phyloP scores from a whole-genome alignment of 2,329 filamentous ascomycete species.

The Monosporascus sp. region DNA sequence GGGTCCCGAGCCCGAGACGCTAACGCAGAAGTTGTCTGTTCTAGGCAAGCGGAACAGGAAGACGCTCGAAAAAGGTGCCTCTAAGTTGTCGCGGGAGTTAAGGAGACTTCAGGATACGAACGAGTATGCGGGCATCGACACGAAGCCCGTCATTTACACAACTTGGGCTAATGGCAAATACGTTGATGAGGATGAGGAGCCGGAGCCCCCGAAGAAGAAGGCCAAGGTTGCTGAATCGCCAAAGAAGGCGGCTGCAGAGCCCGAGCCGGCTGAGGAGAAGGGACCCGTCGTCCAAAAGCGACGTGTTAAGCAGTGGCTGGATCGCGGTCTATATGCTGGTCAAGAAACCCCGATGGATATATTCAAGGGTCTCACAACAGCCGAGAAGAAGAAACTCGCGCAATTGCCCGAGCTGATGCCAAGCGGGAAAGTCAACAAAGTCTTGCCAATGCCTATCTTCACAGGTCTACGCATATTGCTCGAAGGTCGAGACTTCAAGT shows the following conservation, averaged over 20 bases:
- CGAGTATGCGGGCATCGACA: conserved; percentile 56
- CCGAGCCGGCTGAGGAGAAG: conserved; percentile 30
- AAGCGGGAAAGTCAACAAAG: conserved; percentile 45
- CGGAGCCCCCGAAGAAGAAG: conserved; percentile 33
- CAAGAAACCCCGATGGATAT: conserved; percentile 55
- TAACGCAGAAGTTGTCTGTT: conserved; percentile 44
- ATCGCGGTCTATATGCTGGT: conserved; percentile 81
- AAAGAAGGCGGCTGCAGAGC: conserved; percentile 31
- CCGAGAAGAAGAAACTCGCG: conserved; percentile 47
- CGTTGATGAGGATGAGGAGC: conserved; percentile 38
- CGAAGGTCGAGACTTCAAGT: conserved; percentile 72
- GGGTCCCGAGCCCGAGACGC: conserved; percentile 37
- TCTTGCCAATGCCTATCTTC: conserved; percentile 74
- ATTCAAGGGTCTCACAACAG: conserved; percentile 40
- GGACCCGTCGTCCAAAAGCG: conserved; percentile 34
- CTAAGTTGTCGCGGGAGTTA: conserved; percentile 52
- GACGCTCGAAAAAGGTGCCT: conserved; percentile 41
- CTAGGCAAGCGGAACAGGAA: conserved; percentile 58
- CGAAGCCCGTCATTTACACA: conserved; percentile 50
- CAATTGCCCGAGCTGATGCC: conserved; percentile 42
- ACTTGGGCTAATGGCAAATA: conserved; percentile 63
- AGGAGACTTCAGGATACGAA: conserved; percentile 57
- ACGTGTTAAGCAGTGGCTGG: conserved; percentile 69
- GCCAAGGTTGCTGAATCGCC: conserved; percentile 21
- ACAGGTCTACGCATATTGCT: conserved; percentile 67